Evolutionary conservation across 1,284 basidiomycete genomes (phyloP), one percentile per base, ranked within the genome.

Genomic region (Pterulicium gracile): DNA sequence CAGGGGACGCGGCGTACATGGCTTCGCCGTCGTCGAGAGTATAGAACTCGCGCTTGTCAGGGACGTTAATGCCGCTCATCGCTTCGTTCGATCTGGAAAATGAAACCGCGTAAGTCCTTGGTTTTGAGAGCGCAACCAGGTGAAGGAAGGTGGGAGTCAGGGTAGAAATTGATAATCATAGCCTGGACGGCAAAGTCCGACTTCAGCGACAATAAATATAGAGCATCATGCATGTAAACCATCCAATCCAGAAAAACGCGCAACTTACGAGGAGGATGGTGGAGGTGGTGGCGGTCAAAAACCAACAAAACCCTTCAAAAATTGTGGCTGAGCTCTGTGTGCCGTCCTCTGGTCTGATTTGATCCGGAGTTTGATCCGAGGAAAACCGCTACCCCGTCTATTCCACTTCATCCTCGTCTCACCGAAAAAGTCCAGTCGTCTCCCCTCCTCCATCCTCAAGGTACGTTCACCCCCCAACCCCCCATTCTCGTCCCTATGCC

Each of bases 21-120:
- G 87, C 87, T 70, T 98, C 94, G 58, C 86, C 91, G 55, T 97
- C 89, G 32, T 89, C 88, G 23, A 94, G 78, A 47, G 95, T 88
- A 60, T 84, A 92, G 55, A 94, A 75, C 65, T 96, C 94, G 62
- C 87, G 88, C 56, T 95, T 82, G 62, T 85, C 84, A 5, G 93
- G 93, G 43, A 91, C 91, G 68, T 98, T 98, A 83, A 95, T 94
- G 52, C 46, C 49, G 46, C 35, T 32, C 27, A 32, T 32, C 27
- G 7, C n/a, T 7, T 32, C n/a, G n/a, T n/a, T n/a, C n/a, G n/a
- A n/a, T n/a, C n/a, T n/a, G n/a, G n/a, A n/a, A n/a, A n/a, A n/a
- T n/a, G n/a, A n/a, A n/a, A n/a, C n/a, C n/a, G 40, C 14, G 24
- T 39, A 3, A 14, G 14, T 4, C 17, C 7, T 4, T 4, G 3